Conservation (phyloP, 176 grass and related monocot genomes). For the Otatea glauca region DNA sequence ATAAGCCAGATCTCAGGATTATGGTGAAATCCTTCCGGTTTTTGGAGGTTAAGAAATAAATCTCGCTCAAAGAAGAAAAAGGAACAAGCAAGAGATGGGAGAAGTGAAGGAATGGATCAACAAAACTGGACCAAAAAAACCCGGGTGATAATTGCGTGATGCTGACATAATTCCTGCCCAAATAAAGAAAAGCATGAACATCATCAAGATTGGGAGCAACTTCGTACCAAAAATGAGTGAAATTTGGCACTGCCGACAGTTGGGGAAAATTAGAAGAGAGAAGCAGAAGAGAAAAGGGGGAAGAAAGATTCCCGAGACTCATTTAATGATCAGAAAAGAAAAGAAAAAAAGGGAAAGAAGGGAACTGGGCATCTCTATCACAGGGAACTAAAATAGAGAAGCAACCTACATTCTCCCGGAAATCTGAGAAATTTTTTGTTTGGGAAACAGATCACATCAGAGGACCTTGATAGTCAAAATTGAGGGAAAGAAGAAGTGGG, state of each 20-base stretch:
- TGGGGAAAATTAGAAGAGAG: background rate
- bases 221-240: constrained; percentile 30
- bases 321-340: constrained; percentile 33
- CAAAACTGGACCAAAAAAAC: constrained; percentile 20
- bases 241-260: constrained; percentile 49
- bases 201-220: constrained; percentile 27
- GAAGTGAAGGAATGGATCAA: constrained; percentile 27
- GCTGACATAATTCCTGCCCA: constrained; percentile 55
- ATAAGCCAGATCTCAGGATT: constrained; percentile 32
- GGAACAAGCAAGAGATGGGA: background rate
- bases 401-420: constrained; percentile 42
- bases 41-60: background rate
- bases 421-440: background rate
- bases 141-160: constrained; percentile 21
- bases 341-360: background rate
- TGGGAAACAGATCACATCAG: background rate
- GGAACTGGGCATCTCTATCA: constrained; percentile 23
- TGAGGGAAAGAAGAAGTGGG: background rate
- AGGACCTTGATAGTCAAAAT: constrained; percentile 19
- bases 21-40: constrained; percentile 17
- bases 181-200: constrained; percentile 41
- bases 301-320: background rate
- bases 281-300: background rate
- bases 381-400: constrained; percentile 7
- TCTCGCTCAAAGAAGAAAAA: constrained; percentile 12